A percentile compares a stretch with the other conserved stretches of the same genome.
Conservation (phyloP, 495 filamentous ascomycete genomes). For the Sphaerosporella brunnea region DNA sequence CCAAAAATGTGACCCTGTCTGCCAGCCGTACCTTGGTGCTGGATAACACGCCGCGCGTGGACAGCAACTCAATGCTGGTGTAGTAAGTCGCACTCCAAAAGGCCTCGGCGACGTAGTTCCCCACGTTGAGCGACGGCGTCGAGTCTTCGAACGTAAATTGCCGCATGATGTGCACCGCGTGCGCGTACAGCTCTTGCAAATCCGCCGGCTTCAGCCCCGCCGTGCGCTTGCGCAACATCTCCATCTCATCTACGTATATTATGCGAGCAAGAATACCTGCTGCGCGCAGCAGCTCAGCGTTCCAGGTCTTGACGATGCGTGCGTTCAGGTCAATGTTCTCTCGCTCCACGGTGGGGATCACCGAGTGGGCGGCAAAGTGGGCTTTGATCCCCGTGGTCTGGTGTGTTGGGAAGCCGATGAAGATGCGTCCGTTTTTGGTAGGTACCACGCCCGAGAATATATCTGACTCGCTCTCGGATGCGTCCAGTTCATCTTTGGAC, state of each 20-base stretch:
- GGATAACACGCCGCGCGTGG: conserved; percentile 64
- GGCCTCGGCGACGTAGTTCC: conserved; percentile 69
- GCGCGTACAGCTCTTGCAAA: conserved; percentile 48
- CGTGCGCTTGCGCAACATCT: conserved; percentile 44
- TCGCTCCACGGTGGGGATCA: conserved; percentile 96
- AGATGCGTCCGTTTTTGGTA: conserved; percentile 70
- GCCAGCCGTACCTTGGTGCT: conserved; percentile 62
- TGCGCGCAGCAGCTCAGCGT: conserved; percentile 80
- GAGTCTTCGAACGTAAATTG: conserved; percentile 78
- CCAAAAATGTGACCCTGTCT: conserved; percentile 68
- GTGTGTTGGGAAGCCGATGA: conserved; percentile 93
- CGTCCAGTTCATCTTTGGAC: conserved; percentile 64
- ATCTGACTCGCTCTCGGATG: conserved; percentile 49
- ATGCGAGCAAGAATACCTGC: conserved; percentile 81
- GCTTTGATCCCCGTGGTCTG: conserved; percentile 89
- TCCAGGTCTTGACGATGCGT: conserved; percentile 84
- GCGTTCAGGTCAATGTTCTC: conserved; percentile 95
- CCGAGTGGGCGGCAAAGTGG: conserved; percentile 94
- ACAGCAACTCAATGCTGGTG: conserved; percentile 67
- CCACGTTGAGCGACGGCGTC: conserved; percentile 65
- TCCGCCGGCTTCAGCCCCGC: conserved; percentile 34
- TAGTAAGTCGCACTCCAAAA: conserved; percentile 85
- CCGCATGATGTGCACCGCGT: conserved; percentile 57
- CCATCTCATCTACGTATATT: conserved; percentile 73
- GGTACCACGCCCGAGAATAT: conserved; percentile 84